Base-by-base conservation (phyloP, 2,329 filamentous ascomycete genomes). In the Botryotinia convoluta region DNA sequence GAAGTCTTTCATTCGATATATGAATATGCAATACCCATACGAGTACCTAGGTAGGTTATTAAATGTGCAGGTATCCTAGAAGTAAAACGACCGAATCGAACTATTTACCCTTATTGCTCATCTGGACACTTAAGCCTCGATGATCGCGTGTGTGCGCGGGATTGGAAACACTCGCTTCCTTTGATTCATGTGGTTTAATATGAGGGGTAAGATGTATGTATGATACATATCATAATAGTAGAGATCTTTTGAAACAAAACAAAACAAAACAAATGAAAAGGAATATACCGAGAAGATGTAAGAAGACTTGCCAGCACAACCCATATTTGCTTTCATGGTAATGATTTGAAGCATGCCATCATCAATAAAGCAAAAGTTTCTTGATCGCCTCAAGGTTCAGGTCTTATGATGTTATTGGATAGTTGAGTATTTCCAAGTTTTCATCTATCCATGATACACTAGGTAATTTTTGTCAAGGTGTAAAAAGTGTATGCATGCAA, bases 61-160 rank as follows among this genome's bases (percentile, higher is more conserved):
- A 29, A 57, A 8, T 29, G 51, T 57, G 51, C 16, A 57, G n/a
- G n/a, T 57, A 29, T 29, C n/a, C 51, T 29, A 57, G 51, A 57
- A 29, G 26, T 18, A 9, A 57, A 59, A 59, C 4, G 29, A 35
- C 35, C 57, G 29, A 59, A 60, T 60, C 32, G 18, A 60, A 35
- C 9, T 22, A 32, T 37, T 35, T 60, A 57, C 51, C 51, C n/a
- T 57, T 18, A 8, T 16, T 54, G 51, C 51, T 18, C 22, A 37
- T 26, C 37, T 62, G 37, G 42, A 42, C 60, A 29, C 60, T 29
- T 26, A 62, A 61, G 60, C 60, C 35, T 42, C 22, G 37, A 62
- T 42, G 35, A 62, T 62, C 60, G 60, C 60, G 60, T 62, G 60
- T 42, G 26, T 42, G 60, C 60, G 26, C 39, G 60, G 60, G 60